These are phyloP conservation scores for Didymella arachidicola DNA, from an alignment of 2,329 filamentous ascomycete genomes.

Conservation along the genomic window DNA sequence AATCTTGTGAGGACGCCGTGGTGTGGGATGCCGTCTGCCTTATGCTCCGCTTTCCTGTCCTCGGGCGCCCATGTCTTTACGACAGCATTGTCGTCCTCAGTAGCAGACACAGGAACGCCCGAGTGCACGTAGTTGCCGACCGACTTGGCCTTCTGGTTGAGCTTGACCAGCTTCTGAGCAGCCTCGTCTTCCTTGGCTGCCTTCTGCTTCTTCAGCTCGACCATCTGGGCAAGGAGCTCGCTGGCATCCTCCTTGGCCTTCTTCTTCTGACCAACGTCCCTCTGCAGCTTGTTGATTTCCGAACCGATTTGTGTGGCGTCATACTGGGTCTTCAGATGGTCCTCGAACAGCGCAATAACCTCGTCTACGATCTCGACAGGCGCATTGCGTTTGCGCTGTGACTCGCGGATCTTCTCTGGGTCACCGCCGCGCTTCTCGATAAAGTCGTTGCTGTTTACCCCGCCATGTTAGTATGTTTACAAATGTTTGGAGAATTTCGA, in stretches of 20 bases:
- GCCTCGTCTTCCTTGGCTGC: slow-evolving; percentile 79
- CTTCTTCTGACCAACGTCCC: slow-evolving; percentile 89
- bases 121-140: slow-evolving; percentile 94
- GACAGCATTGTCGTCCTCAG: slow-evolving; percentile 86
- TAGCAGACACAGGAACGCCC: slow-evolving; percentile 81
- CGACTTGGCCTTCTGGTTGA: slow-evolving; percentile 80
- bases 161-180: slow-evolving; percentile 73
- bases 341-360: slow-evolving; percentile 85
- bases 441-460: slow-evolving; percentile 57
- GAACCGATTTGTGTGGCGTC: slow-evolving; percentile 79
- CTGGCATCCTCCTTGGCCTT: slow-evolving; percentile 88
- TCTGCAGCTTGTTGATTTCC: slow-evolving; percentile 87
- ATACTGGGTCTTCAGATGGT: slow-evolving; percentile 81
- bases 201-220: slow-evolving; percentile 79
- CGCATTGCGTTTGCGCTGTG: slow-evolving; percentile 82
- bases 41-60: slow-evolving; percentile 76
- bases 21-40: slow-evolving; percentile 82
- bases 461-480: slow-evolving; percentile 26
- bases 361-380: slow-evolving; percentile 87
- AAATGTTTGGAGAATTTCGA: not conserved
- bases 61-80: slow-evolving; percentile 83
- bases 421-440: slow-evolving; percentile 84
- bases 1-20: slow-evolving; percentile 90
- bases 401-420: slow-evolving; percentile 89
- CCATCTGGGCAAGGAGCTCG: slow-evolving; percentile 80